phyloP scores from a whole-genome alignment of 73 alveolate genomes.

The Loxodes magnus region DNA sequence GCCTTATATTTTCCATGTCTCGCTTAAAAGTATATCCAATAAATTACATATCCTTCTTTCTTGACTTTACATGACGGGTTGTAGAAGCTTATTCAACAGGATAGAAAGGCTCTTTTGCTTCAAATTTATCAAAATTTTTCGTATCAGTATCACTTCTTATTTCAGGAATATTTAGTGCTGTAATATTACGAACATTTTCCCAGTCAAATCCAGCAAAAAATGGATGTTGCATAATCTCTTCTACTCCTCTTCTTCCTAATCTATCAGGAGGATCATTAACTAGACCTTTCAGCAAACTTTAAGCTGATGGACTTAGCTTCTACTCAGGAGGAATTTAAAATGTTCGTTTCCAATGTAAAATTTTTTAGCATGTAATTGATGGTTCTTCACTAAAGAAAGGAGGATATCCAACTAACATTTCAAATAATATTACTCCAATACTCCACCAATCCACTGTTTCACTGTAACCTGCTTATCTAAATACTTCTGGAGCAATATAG shows the following conservation, averaged over 20 bases:
- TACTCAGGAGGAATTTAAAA: slow-evolving; percentile 64
- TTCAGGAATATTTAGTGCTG: slow-evolving; percentile 46
- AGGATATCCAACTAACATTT: slow-evolving; percentile 86
- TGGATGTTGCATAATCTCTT: slow-evolving; percentile 48
- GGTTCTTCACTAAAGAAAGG: slow-evolving; percentile 80
- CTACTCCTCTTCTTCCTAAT: slow-evolving; percentile 39
- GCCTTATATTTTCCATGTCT: slow-evolving; percentile 40
- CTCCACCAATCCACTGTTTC: slow-evolving; percentile 90
- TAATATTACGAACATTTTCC: slow-evolving; percentile 19
- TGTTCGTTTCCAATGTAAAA: slow-evolving; percentile 61
- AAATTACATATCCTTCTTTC: slow-evolving; percentile 23
- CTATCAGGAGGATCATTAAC: slow-evolving; percentile 47
- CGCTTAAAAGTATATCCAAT: slow-evolving; percentile 41
- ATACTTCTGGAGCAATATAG: slow-evolving; percentile 93
- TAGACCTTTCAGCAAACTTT: slow-evolving; percentile 52
- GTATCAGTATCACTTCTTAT: slow-evolving; percentile 34
- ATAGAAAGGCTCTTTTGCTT: slow-evolving; percentile 58
- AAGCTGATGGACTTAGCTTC: slow-evolving; percentile 60
- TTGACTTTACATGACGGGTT: slow-evolving; percentile 17
- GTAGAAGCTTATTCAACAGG: slow-evolving; percentile 22
- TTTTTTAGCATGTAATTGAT: slow-evolving; percentile 63
- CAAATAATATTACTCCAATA: slow-evolving; percentile 79
- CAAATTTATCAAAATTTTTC: slow-evolving; percentile 43
- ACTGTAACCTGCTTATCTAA: slow-evolving; percentile 53
- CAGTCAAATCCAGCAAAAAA: slow-evolving; percentile 52